These are phyloP conservation scores for Cladosporium sp. DNA, from an alignment of 2,329 filamentous ascomycete genomes.

Conservation along the genomic window DNA sequence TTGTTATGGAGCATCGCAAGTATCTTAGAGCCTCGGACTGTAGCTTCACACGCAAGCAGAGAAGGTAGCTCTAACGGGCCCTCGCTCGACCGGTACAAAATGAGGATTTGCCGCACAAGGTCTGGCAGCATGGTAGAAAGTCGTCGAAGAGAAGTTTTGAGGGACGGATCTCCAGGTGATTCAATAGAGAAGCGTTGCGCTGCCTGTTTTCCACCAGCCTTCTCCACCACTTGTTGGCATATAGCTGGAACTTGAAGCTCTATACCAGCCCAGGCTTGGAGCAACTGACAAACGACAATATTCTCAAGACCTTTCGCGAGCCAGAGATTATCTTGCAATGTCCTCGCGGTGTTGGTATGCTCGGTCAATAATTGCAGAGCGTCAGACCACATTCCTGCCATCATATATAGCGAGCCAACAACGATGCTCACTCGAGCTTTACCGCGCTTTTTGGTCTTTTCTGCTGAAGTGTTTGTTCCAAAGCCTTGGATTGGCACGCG, in stretches of 20 bases:
- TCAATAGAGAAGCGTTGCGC: constrained; percentile 20
- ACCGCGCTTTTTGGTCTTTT: constrained; percentile 67
- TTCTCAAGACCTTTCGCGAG: constrained; percentile 92
- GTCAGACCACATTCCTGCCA: constrained; percentile 85
- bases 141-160: constrained; percentile 39
- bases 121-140: constrained; percentile 64
- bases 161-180: constrained; percentile 14
- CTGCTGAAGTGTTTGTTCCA: constrained; percentile 50
- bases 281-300: constrained; percentile 73
- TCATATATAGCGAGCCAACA: constrained; percentile 79
- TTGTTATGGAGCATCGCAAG: constrained; percentile 63
- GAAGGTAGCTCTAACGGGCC: constrained; percentile 64
- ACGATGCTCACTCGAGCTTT: constrained; percentile 76
- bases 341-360: constrained; percentile 70
- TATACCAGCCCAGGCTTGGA: constrained; percentile 78
- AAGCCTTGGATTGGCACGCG: constrained; percentile 64
- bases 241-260: constrained; percentile 66
- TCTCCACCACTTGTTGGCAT: constrained; percentile 28
- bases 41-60: constrained; percentile 66
- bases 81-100: constrained; percentile 63
- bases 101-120: constrained; percentile 68
- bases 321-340: constrained; percentile 90
- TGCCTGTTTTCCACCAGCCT: constrained; percentile 20
- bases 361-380: constrained; percentile 80
- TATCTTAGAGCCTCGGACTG: constrained; percentile 69